Conservation (phyloP, 2,329 filamentous ascomycete species). For the Fusarium praegraminearum region DNA sequence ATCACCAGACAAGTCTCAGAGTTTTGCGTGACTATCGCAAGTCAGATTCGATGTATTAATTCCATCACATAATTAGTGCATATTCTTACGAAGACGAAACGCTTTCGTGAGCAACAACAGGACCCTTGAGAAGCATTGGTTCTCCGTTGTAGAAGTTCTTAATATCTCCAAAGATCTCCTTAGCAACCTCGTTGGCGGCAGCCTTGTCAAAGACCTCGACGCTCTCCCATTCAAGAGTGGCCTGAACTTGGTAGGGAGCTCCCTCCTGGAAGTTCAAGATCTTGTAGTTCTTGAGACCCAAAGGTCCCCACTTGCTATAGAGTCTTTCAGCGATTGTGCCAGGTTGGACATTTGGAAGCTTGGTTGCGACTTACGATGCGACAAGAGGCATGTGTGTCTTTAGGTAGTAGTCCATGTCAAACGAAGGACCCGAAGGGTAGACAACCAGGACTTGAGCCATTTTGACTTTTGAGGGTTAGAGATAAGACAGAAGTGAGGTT, state of each 20-base stretch:
- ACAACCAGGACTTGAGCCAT: slow-evolving; percentile 46
- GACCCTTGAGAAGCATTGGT: slow-evolving; percentile 43
- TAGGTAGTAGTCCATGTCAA: slow-evolving; percentile 47
- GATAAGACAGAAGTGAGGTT: background rate
- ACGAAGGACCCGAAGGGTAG: slow-evolving; percentile 45
- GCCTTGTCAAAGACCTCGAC: slow-evolving; percentile 38
- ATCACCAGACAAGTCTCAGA: background rate
- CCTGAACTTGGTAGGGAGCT: slow-evolving; percentile 43
- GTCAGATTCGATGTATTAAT: background rate
- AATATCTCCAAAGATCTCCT: slow-evolving; percentile 43
- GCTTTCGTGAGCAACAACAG: slow-evolving; percentile 18
- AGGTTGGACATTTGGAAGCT: background rate
- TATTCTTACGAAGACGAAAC: slow-evolving; percentile 11
- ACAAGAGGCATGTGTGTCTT: slow-evolving; percentile 47
- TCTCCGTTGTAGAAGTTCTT: slow-evolving; percentile 33
- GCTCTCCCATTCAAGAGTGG: slow-evolving; percentile 40
- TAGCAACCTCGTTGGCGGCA: slow-evolving; percentile 3
- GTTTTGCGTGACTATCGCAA: background rate
- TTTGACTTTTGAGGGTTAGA: slow-evolving; percentile 9
- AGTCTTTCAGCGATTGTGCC: background rate
- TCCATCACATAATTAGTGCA: background rate
- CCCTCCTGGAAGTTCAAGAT: slow-evolving; percentile 37
- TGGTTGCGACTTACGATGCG: slow-evolving; percentile 30
- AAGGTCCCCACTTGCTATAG: slow-evolving; percentile 35
- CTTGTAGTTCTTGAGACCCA: slow-evolving; percentile 42